Base-by-base conservation (phyloP, 768 basidiomycete species). In the Boletus tomentosulus region DNA sequence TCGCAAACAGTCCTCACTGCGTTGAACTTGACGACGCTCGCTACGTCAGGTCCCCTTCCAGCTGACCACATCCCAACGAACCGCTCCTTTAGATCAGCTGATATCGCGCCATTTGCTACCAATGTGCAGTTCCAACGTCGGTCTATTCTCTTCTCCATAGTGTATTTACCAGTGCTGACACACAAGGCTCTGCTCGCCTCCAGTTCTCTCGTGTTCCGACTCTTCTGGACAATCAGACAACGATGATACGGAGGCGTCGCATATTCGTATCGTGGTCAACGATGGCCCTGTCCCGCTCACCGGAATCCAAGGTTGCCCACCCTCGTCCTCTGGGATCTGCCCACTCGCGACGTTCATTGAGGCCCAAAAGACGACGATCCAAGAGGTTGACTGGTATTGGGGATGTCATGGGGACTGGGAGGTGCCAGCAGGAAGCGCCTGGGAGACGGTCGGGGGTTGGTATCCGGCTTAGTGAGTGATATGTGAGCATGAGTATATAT, bases 51-150 rank as follows among this genome's bases (percentile, higher is more conserved):
- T 0, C 89, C 92, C 0, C 73, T 93, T 10, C 89, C 90, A 0
- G 76, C 79, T 9, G 83, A 85, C 51, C 87, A 89, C 61, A 85
- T 93, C 25, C 85, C 82, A 0, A 57, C 67, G 7, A 71, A 86
- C 46, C 77, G 82, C 13, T 76, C 86, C 0, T 96, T 91, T 76
- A 84, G 81, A 61, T 77, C 82, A 0, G 80, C 91, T 5, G 81
- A 92, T 57, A 75, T 93, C 37, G 85, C 89, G 19, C 92, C 93
- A 0, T 97, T 97, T 69, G 87, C 85, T 0, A 89, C 92, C 27
- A 95, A 95, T 62, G 67, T 95, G 22, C 89, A 92, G 64, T 87
- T 95, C 77, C 93, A 96, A 72, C 75, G 90, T 92, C 70, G 22
- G 68, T 52, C 78, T 73, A 30, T 33, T 46, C 27, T 11, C 3